phyloP scores from a whole-genome alignment of 345 rosid genomes.

The Mercurialis annua region DNA sequence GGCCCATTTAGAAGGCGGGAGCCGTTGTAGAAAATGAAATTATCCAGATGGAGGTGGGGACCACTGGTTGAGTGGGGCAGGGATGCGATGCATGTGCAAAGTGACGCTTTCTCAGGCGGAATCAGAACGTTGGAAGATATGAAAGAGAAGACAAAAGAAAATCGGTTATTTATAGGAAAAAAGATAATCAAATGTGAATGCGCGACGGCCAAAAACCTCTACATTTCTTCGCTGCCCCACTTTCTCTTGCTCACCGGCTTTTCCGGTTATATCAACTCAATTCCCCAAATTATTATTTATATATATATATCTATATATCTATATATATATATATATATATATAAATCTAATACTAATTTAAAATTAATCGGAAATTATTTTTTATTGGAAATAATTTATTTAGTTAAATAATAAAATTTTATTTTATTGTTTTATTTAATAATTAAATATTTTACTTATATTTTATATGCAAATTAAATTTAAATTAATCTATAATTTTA shows the following conservation, averaged over 20 bases:
- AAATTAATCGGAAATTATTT: too few species aligned
- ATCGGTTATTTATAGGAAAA: neutral
- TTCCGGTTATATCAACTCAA: neutral
- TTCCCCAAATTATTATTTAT: too few species aligned
- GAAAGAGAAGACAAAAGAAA: neutral
- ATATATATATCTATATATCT: too few species aligned
- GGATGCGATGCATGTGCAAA: neutral
- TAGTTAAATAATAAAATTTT: too few species aligned
- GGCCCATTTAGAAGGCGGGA: neutral
- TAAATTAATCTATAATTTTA: too few species aligned
- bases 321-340: too few species aligned
- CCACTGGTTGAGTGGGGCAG: neutral
- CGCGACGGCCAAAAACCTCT: constrained; percentile 14
- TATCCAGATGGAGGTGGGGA: neutral
- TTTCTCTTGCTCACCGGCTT: constrained; percentile 21
- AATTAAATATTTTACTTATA: too few species aligned
- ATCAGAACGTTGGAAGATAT: constrained; percentile 10
- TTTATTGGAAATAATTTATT: too few species aligned
- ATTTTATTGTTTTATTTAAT: too few species aligned
- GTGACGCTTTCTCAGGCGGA: constrained; percentile 10
- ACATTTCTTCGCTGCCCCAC: constrained; percentile 14
- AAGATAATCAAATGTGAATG: neutral
- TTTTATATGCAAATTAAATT: too few species aligned
- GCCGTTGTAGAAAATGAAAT: neutral
- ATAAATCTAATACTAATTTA: too few species aligned